Conservation (phyloP, 805 yeast genomes). For the Teunomyces panamensis region DNA sequence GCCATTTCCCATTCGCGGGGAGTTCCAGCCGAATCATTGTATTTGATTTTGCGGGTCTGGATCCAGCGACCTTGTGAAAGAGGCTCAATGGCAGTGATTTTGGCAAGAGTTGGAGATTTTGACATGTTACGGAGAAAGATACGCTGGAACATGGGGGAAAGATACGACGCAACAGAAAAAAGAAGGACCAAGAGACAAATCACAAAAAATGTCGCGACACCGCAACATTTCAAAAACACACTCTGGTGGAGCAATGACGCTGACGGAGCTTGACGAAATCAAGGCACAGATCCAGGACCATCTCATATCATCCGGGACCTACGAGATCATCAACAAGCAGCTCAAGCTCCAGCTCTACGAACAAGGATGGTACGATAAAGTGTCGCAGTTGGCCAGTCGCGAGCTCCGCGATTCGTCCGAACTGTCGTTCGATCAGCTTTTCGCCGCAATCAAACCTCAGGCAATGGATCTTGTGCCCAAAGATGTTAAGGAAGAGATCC, state of each 20-base stretch:
- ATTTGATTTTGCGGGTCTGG: constrained; percentile 60
- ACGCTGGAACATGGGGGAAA: not conserved
- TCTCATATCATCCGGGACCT: constrained; percentile 74
- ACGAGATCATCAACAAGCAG: constrained; percentile 66
- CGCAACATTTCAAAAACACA: not conserved
- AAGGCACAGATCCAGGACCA: constrained; percentile 66
- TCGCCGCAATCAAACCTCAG: constrained; percentile 53
- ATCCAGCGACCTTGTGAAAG: constrained; percentile 43
- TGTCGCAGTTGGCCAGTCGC: constrained; percentile 53
- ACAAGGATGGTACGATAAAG: constrained; percentile 84
- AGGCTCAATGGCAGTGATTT: constrained; percentile 29
- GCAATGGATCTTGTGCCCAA: constrained; percentile 74
- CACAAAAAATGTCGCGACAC: not conserved
- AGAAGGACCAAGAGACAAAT: not conserved
- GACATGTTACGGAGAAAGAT: not conserved
- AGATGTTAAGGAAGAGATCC: constrained; percentile 55
- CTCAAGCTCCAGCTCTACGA: constrained; percentile 65
- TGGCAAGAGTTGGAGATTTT: constrained; percentile 35
- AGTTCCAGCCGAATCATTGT: constrained; percentile 67
- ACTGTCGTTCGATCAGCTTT: constrained; percentile 49
- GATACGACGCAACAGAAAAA: not conserved
- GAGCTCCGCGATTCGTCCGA: constrained; percentile 43
- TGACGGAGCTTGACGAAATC: constrained; percentile 40
- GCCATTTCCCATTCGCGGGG: constrained; percentile 89
- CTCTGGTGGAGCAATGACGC: not conserved